These are phyloP conservation scores for Chlamydomonas asymmetrica DNA, from an alignment of 139 green algal species.

Conservation along the genomic window DNA sequence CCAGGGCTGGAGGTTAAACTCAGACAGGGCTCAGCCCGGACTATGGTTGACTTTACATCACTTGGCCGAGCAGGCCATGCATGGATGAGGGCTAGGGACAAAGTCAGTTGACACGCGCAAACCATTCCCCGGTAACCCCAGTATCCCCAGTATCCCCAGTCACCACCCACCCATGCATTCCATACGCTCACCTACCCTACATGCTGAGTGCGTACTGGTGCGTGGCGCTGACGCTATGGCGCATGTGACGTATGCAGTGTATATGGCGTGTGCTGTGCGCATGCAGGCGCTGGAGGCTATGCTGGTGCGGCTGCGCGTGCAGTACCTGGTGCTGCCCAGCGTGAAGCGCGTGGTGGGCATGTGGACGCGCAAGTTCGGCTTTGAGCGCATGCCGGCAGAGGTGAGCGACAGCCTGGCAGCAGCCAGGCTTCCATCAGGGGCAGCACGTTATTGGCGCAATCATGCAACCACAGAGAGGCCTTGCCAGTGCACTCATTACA, in stretches of 20 bases:
- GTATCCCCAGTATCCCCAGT: background rate
- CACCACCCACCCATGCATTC: background rate
- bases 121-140: background rate
- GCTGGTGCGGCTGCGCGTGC: slow-evolving; percentile 48
- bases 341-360: slow-evolving; percentile 57
- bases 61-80: too few relatives aligned
- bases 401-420: slow-evolving; percentile 20
- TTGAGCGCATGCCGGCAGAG: slow-evolving; percentile 34
- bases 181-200: background rate
- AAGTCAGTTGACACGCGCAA: background rate
- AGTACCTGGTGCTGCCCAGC: slow-evolving; percentile 60
- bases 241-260: background rate
- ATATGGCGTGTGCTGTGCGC: background rate
- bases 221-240: background rate
- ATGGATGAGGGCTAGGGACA: too few relatives aligned
- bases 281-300: slow-evolving; percentile 55
- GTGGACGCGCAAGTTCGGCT: slow-evolving; percentile 65
- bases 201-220: background rate
- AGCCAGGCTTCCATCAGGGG: background rate
- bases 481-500: background rate
- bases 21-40: too few relatives aligned
- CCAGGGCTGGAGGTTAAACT: too few relatives aligned
- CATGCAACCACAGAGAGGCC: background rate
- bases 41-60: too few relatives aligned
- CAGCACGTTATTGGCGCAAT: background rate